Evolutionary conservation across 1,284 basidiomycete species (phyloP).

Genomic region (Golubevia sp.): DNA sequence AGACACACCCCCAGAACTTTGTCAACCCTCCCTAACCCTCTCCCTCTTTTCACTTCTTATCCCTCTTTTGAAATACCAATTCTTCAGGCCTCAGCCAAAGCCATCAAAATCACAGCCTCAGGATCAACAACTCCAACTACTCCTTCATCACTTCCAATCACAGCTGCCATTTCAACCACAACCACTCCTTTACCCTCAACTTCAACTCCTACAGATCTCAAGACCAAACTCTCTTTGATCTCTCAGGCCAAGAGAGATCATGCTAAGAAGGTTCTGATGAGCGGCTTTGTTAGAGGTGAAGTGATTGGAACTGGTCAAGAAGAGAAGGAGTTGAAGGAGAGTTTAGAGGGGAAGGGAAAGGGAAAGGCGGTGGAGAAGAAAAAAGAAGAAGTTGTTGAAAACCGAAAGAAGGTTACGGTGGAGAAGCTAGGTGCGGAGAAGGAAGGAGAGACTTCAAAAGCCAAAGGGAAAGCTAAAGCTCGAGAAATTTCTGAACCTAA

Average conservation of each 20-base stretch:
- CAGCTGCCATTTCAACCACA: not conserved
- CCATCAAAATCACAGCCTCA: conserved; percentile 10
- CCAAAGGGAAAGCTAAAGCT: not conserved
- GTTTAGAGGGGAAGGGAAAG: conserved; percentile 4
- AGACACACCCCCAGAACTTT: no score
- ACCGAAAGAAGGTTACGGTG: not conserved
- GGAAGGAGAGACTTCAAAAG: conserved; percentile 6
- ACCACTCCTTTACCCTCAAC: not conserved
- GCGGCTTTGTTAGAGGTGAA: conserved; percentile 47
- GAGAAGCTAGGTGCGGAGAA: not conserved
- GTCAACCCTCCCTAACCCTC: no score
- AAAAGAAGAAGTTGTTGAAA: not conserved
- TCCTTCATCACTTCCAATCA: not conserved
- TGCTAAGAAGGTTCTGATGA: conserved; percentile 49
- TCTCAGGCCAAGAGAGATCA: conserved; percentile 49
- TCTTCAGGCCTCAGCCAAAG: not conserved
- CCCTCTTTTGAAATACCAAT: not conserved
- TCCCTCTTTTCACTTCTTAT: no score
- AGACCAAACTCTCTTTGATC: conserved; percentile 30
- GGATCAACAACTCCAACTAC: conserved; percentile 9
- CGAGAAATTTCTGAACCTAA: no score
- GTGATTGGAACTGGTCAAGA: conserved; percentile 13
- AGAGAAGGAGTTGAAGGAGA: not conserved
- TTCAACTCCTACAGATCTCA: conserved; percentile 18
- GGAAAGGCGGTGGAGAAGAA: conserved; percentile 1